Evolutionary conservation across 768 basidiomycete genomes (phyloP).

Genomic region (Sarcomyxa edulis): DNA sequence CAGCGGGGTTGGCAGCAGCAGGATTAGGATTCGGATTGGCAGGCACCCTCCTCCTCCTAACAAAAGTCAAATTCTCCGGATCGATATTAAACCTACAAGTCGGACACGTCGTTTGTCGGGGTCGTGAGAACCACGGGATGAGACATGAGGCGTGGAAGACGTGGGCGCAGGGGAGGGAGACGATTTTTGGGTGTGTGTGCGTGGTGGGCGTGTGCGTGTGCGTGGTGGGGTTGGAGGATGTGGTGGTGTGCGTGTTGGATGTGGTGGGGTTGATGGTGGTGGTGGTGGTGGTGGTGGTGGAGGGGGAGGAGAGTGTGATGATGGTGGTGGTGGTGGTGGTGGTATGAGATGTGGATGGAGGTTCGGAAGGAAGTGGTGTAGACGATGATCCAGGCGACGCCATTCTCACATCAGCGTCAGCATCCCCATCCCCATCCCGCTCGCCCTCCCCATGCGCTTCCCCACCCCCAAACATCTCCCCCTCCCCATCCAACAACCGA

Average conservation of each 20-base stretch:
- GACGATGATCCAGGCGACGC: conserved; percentile 3
- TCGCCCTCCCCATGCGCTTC: conserved; percentile 8
- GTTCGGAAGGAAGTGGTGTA: too few relatives aligned
- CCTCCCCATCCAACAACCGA: conserved; percentile 44
- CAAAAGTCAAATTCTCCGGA: conserved; percentile 65
- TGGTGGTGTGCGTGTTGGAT: conserved; percentile 1
- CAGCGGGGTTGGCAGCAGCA: neutral
- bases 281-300: conserved; percentile 16
- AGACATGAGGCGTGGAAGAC: conserved; percentile 78
- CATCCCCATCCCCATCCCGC: conserved; percentile 5
- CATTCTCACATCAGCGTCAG: conserved; percentile 6
- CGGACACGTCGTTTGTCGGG: conserved; percentile 76
- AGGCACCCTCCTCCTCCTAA: conserved; percentile 18
- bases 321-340: too few relatives aligned
- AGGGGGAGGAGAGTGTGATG: too few relatives aligned
- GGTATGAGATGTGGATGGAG: too few relatives aligned
- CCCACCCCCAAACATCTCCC: conserved; percentile 21
- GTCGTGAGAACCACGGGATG: conserved; percentile 77
- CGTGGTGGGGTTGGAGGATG: conserved; percentile 8
- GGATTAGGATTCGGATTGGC: conserved; percentile 1
- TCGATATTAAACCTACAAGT: conserved; percentile 83
- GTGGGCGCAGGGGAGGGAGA: conserved; percentile 75
- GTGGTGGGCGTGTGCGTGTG: conserved; percentile 9
- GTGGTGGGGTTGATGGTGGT: conserved; percentile 6
- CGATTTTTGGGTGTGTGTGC: conserved; percentile 36